These are phyloP conservation scores for Endogone sp. DNA, from an alignment of 192 early-diverging fungal genomes.

Conservation along the genomic window DNA sequence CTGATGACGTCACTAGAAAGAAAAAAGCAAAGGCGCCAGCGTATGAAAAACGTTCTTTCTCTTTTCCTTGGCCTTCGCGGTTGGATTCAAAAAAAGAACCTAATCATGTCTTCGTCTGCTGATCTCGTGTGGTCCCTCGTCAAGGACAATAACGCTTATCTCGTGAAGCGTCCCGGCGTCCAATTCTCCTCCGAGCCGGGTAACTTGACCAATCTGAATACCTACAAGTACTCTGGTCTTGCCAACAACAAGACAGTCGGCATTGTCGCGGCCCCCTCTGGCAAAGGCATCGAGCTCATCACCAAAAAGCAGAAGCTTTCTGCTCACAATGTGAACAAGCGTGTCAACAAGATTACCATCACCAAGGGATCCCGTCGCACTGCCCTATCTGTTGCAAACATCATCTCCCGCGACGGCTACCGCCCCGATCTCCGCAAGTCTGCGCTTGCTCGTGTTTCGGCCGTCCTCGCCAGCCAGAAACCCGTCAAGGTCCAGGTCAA, in stretches of 20 bases:
- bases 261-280: slow-evolving; percentile 43
- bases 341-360: slow-evolving; percentile 46
- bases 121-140: slow-evolving; percentile 56
- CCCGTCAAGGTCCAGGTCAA: slow-evolving; percentile 50
- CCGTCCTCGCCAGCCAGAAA: slow-evolving; percentile 63
- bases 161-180: slow-evolving; percentile 77
- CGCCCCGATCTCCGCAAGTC: slow-evolving; percentile 72
- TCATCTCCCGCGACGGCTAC: slow-evolving; percentile 55
- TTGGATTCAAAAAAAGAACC: too few species aligned
- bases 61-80: too few species aligned
- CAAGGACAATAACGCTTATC: slow-evolving; percentile 73
- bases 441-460: slow-evolving; percentile 69
- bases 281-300: slow-evolving; percentile 62
- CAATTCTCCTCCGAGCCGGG: slow-evolving; percentile 69
- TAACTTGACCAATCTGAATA: slow-evolving; percentile 77
- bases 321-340: slow-evolving; percentile 53
- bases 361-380: slow-evolving; percentile 58
- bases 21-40: too few species aligned
- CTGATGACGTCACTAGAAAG: too few species aligned
- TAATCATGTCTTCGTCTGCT: too few species aligned
- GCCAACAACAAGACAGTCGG: slow-evolving; percentile 70
- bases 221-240: slow-evolving; percentile 79
- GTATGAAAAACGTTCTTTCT: too few species aligned
- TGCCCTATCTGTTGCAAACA: slow-evolving; percentile 60
- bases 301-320: slow-evolving; percentile 51